phyloP scores from a whole-genome alignment of 2,329 filamentous ascomycete genomes.

The Hypocreales sp. region DNA sequence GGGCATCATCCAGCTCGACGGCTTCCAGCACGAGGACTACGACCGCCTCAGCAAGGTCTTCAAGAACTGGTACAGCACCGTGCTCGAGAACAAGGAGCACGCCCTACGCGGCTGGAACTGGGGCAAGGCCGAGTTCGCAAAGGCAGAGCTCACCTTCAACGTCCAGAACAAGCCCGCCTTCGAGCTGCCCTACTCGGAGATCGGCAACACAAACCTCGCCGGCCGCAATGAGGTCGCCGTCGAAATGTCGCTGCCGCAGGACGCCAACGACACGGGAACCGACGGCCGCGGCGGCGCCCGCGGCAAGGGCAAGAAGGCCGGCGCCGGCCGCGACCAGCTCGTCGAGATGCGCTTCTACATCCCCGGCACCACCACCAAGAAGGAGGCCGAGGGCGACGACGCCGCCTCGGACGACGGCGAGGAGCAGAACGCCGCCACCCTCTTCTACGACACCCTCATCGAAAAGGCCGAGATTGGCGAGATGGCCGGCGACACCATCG shows the following conservation, averaged over 20 bases:
- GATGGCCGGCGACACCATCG: constrained; percentile 95
- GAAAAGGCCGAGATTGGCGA: constrained; percentile 99
- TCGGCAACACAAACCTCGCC: constrained; percentile 92
- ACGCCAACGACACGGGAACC: constrained; percentile 55
- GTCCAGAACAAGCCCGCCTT: constrained; percentile 94
- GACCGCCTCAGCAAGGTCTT: constrained; percentile 85
- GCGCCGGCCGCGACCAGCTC: constrained; percentile 78
- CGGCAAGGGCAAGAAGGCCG: constrained; percentile 74
- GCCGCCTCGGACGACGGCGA: constrained; percentile 40
- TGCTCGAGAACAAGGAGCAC: constrained; percentile 84
- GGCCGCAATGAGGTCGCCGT: constrained; percentile 96
- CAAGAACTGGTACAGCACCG: constrained; percentile 96
- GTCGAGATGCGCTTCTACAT: constrained; percentile 99
- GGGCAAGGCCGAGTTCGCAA: constrained; percentile 95
- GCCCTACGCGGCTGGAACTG: constrained; percentile 96
- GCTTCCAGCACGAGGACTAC: constrained; percentile 87
- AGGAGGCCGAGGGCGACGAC: constrained; percentile 52
- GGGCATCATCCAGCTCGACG: constrained; percentile 83
- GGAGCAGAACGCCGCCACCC: constrained; percentile 85
- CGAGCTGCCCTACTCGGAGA: constrained; percentile 92
- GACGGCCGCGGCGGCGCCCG: constrained; percentile 61
- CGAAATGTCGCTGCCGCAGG: constrained; percentile 68
- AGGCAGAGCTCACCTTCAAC: constrained; percentile 89
- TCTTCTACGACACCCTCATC: constrained; percentile 98
- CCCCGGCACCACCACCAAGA: constrained; percentile 72